Evolutionary conservation across 805 yeast species (phyloP).

Genomic region (Suhomyces sp.): DNA sequence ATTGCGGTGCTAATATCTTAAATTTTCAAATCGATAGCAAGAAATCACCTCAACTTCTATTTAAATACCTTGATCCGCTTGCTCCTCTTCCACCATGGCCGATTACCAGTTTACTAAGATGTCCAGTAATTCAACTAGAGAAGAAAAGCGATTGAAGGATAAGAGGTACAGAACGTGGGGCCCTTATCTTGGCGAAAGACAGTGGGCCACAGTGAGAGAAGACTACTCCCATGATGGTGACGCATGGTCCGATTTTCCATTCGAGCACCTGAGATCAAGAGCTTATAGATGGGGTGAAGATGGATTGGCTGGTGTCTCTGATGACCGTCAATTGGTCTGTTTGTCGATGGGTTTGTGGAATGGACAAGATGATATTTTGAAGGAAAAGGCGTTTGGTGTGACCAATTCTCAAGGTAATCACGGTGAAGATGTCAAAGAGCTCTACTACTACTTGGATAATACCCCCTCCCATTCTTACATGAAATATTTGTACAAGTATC

Average conservation of each 20-base stretch:
- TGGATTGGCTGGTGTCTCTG: slow-evolving; percentile 87
- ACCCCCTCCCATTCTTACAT: slow-evolving; percentile 91
- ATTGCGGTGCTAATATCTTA: neutral
- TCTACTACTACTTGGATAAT: slow-evolving; percentile 82
- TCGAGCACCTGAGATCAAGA: slow-evolving; percentile 77
- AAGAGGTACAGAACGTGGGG: slow-evolving; percentile 61
- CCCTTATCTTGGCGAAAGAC: slow-evolving; percentile 82
- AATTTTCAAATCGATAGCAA: neutral
- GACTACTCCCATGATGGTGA: slow-evolving; percentile 84
- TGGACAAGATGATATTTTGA: slow-evolving; percentile 78
- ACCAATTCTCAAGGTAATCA: slow-evolving; percentile 94
- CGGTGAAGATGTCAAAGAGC: slow-evolving; percentile 91
- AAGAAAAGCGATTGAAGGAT: slow-evolving; percentile 35
- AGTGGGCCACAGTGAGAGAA: slow-evolving; percentile 73
- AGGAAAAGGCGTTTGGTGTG: slow-evolving; percentile 83
- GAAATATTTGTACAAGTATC: slow-evolving; percentile 89
- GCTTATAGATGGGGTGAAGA: slow-evolving; percentile 95
- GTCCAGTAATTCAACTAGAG: slow-evolving; percentile 27
- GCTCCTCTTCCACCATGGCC: slow-evolving; percentile 1
- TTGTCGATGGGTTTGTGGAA: slow-evolving; percentile 89
- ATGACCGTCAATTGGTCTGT: slow-evolving; percentile 74
- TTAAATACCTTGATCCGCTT: neutral
- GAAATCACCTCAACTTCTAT: neutral
- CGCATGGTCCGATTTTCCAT: slow-evolving; percentile 87
- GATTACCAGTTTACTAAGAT: slow-evolving; percentile 5